Percentiles rank a stretch among this genome's conserved stretches.
phyloP scores from a whole-genome alignment of 2,329 filamentous ascomycete genomes.

The Diaporthe longicolla region DNA sequence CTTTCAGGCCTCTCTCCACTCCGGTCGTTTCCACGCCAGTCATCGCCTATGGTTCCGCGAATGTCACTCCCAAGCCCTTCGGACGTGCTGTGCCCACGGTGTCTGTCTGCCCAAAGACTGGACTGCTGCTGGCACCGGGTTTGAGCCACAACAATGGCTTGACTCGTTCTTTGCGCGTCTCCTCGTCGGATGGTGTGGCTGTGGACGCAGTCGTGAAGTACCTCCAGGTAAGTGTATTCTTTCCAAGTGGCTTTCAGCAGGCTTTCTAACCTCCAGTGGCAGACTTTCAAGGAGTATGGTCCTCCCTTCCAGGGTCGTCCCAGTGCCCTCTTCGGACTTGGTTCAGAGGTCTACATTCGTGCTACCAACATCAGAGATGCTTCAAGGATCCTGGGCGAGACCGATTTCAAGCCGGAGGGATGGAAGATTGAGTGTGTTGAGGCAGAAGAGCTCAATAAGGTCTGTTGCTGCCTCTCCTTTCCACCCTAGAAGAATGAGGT shows the following conservation, averaged over 20 bases:
- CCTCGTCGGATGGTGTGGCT: slow-evolving; percentile 51
- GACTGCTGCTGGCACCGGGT: slow-evolving; percentile 50
- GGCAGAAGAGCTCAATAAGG: slow-evolving; percentile 60
- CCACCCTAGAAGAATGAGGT: not conserved
- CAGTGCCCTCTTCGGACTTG: slow-evolving; percentile 53
- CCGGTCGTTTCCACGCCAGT: slow-evolving; percentile 39
- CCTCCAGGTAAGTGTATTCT: slow-evolving; percentile 57
- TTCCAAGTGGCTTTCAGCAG: no score
- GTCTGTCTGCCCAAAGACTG: slow-evolving; percentile 45
- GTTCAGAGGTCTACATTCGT: slow-evolving; percentile 63
- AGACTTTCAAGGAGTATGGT: slow-evolving; percentile 59
- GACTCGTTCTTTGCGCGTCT: slow-evolving; percentile 62
- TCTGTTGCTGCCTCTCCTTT: slow-evolving; percentile 42
- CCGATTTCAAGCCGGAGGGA: slow-evolving; percentile 53
- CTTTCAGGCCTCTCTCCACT: slow-evolving; percentile 68
- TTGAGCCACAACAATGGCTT: slow-evolving; percentile 63
- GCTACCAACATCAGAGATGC: slow-evolving; percentile 75
- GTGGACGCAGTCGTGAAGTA: slow-evolving; percentile 58
- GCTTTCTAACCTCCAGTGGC: slow-evolving; percentile 41
- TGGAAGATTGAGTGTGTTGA: slow-evolving; percentile 64
- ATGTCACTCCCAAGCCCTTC: slow-evolving; percentile 33
- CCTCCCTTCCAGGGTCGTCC: slow-evolving; percentile 53
- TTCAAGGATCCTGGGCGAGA: slow-evolving; percentile 62
- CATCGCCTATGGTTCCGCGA: slow-evolving; percentile 45
- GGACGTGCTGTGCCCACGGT: slow-evolving; percentile 37